These are phyloP conservation scores for Hyaloscypha hepaticicola DNA, from an alignment of 495 filamentous ascomycete species.

Conservation along the genomic window DNA sequence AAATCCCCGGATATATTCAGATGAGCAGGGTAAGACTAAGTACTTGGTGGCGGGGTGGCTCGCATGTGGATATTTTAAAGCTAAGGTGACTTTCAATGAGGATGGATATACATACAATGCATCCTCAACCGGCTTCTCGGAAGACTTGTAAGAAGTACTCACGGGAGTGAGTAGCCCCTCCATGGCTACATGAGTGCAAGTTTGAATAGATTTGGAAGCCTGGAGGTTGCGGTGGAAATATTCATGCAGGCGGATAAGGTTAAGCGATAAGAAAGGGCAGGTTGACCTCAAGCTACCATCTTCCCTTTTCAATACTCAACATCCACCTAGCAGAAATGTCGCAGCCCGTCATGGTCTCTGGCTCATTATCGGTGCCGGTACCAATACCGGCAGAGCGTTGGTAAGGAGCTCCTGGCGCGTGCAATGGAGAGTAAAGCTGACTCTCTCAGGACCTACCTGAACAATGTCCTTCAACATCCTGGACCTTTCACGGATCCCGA, in stretches of 20 bases:
- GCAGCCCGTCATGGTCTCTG: conserved; percentile 35
- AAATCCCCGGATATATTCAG: not conserved
- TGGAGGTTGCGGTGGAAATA: not conserved
- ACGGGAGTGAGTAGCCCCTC: conserved; percentile 50
- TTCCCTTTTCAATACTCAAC: not conserved
- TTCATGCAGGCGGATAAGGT: conserved; percentile 19
- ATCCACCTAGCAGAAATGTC: conserved; percentile 21
- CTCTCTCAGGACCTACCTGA: conserved; percentile 67
- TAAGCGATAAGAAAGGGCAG: conserved; percentile 20
- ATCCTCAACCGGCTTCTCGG: conserved; percentile 28
- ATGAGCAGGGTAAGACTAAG: not conserved
- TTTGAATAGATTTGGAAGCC: conserved; percentile 1
- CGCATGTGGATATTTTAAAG: not conserved
- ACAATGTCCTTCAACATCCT: conserved; percentile 68
- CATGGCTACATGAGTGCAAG: conserved; percentile 37
- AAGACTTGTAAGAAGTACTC: conserved; percentile 41
- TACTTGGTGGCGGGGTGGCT: not conserved
- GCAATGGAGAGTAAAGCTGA: not conserved
- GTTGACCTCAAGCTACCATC: not conserved
- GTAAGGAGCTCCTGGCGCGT: not conserved
- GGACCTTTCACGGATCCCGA: conserved; percentile 80
- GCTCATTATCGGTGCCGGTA: not conserved
- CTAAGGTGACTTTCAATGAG: not conserved
- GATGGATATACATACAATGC: conserved; percentile 1
- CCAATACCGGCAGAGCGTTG: conserved; percentile 11